Base-by-base conservation (phyloP, 495 filamentous ascomycete genomes). In the Rhizodiscina lignyota region DNA sequence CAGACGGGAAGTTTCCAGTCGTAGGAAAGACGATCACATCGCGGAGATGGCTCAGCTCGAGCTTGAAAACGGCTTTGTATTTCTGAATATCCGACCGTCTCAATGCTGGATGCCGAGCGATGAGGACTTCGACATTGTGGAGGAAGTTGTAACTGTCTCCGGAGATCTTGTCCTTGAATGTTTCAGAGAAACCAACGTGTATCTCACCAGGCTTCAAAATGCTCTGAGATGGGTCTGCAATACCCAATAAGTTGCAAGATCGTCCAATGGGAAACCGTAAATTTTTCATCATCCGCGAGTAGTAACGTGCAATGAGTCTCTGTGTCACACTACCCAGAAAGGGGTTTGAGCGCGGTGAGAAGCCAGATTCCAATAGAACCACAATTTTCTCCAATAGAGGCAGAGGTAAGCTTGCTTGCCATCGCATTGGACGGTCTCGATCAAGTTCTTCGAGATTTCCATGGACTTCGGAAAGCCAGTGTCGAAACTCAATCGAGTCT, bases 11-110 rank as follows among this genome's bases (percentile, higher is more conserved):
- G 8, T 67, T 34, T 0, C 89, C 86, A 44, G 68, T 69, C 0
- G 66, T 64, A 0, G 89, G 65, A 45, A 97, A 94, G 1, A 94
- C 70, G 38, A 93, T 77, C 4, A 94, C 79, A 50, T 94, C 82
- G 40, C 78, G 74, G 15, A 93, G 64, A n/a, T 74, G 66, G 3
- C 71, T 65, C 0, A 97, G 64, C 40, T 83, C 76, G 0, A 59
- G 55, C 29, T 67, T 76, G 65, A 58, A 81, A 1, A 77, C 64
- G 0, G 71, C 68, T 19, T 51, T 55, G 19, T 68, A 64, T 52
- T 71, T 68, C 46, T 94, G 86, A 2, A 97, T 77, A 50, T 97
- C 86, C 11, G 80, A 86, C 0, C 74, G 69, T 15, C 80, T 65
- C 44, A 83, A 71, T 1, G 84, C 79, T 0, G 89, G 86, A 2